phyloP scores from a whole-genome alignment of 2,329 filamentous ascomycete species.

The Onygenales sp. region DNA sequence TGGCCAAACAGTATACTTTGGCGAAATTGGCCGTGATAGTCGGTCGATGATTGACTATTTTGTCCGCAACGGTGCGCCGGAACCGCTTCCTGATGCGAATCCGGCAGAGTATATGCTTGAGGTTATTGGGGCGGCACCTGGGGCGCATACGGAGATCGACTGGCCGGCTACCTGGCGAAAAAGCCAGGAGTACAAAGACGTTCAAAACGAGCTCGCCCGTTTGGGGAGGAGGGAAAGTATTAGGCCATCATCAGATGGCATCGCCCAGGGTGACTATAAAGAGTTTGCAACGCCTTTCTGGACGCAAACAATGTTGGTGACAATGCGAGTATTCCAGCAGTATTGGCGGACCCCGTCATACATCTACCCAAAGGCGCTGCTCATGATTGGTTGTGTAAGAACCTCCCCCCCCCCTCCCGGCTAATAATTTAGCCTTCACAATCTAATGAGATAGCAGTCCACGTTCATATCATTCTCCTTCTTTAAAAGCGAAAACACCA shows the following conservation, averaged over 20 bases:
- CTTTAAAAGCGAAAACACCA: slow-evolving; percentile 61
- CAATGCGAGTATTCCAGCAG: slow-evolving; percentile 73
- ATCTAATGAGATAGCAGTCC: slow-evolving; percentile 55
- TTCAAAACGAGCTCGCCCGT: slow-evolving; percentile 53
- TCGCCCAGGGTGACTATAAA: slow-evolving; percentile 20
- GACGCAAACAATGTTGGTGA: slow-evolving; percentile 57
- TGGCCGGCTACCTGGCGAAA: slow-evolving; percentile 45
- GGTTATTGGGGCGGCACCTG: slow-evolving; percentile 49
- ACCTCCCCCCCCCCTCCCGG: slow-evolving; percentile 38
- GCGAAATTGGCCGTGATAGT: slow-evolving; percentile 53
- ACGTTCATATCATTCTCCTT: slow-evolving; percentile 77
- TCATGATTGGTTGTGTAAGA: neutral
- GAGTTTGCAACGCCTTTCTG: slow-evolving; percentile 73
- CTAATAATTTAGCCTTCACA: too few species aligned
- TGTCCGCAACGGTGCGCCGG: slow-evolving; percentile 51
- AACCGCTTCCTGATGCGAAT: slow-evolving; percentile 54
- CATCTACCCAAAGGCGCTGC: slow-evolving; percentile 59
- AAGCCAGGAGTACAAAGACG: slow-evolving; percentile 41
- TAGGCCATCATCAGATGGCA: slow-evolving; percentile 8
- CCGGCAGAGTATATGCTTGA: slow-evolving; percentile 67
- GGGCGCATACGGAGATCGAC: slow-evolving; percentile 49
- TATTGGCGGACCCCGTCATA: slow-evolving; percentile 86
- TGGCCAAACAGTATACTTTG: slow-evolving; percentile 60
- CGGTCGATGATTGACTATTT: slow-evolving; percentile 54
- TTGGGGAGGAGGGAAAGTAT: slow-evolving; percentile 39